Evolutionary conservation across 139 green algal genomes (phyloP).

Genomic region (Volvox reticuliferus): DNA sequence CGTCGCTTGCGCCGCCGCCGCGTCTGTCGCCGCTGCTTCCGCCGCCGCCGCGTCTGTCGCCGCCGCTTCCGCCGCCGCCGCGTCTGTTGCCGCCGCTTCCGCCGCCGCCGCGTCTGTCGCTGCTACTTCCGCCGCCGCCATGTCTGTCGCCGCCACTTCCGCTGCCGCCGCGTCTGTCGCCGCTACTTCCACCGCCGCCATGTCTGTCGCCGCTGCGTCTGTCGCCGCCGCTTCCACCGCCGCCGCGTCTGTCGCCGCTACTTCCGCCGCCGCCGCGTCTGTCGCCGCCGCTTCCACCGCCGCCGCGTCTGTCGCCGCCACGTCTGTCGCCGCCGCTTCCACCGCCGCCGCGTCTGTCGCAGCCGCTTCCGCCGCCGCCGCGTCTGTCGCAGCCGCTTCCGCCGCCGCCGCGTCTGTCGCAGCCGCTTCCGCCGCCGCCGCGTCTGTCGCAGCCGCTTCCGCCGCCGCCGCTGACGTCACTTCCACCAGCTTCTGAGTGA

Average conservation of each 20-base stretch:
- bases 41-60: background rate
- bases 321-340: background rate
- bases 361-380: background rate
- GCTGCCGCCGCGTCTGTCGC: background rate
- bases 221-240: background rate
- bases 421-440: background rate
- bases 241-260: too few relatives aligned
- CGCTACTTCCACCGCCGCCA: background rate
- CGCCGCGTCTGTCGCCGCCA: too few relatives aligned
- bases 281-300: background rate
- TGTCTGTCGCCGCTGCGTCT: background rate
- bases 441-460: background rate
- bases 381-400: too few relatives aligned
- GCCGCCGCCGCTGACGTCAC: background rate
- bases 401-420: background rate
- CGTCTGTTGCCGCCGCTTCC: too few relatives aligned
- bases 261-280: background rate
- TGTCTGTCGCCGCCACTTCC: background rate
- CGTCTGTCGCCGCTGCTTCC: too few relatives aligned
- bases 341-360: too few relatives aligned
- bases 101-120: background rate
- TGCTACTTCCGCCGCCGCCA: background rate
- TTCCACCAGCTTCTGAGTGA: conserved; percentile 5
- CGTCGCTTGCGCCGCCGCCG: background rate
- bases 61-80: too few relatives aligned